Evolutionary conservation across 2,329 filamentous ascomycete species (phyloP), one percentile per base, ranked within the genome.

Genomic region (Colletotrichum somersetense): DNA sequence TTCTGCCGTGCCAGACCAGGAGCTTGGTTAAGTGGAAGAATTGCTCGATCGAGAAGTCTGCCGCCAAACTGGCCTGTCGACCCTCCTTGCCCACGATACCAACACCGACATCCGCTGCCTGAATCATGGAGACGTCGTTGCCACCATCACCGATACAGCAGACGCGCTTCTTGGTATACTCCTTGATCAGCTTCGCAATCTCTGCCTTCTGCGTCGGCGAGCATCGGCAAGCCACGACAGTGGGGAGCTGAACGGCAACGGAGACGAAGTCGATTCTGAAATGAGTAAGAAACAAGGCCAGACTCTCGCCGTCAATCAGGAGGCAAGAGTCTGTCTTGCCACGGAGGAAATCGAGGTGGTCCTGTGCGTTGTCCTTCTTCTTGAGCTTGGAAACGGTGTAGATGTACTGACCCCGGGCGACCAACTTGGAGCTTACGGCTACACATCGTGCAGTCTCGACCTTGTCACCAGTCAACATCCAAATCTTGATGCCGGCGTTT

Each of bases 381-480:
- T 92, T 94, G 46, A 98, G 84, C 80, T 95, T 95, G 52, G 93
- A 89, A 55, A 99, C 92, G 0, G 96, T 98, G 82, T 98, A 95
- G 74, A 99, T 97, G 80, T 96, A 96, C 82, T 99, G 97, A 1
- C 96, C 96, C 73, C 96, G 88, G 5, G 95, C 92, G 18, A 99
- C 96, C 8, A 99, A 88, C 81, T 98, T 98, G 40, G 96, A 95
- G 78, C 93, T 97, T 55, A 99, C 93, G 2, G 96, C 97, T 16
- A 99, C 96, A 81, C 96, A 99, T 46, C 96, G 91, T 20, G 96
- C 96, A 18, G 96, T 99, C 83, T 99, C 96, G 3, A 99, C 94
- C 83, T 99, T 99, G 86, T 99, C 96, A 58, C 96, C 96, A 0
- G 96, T 99, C 80, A 99, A 86, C 96, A 99, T 99, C 96, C 96